Evolutionary conservation across 2,329 filamentous ascomycete species (phyloP).

Genomic region (Talaromyces sp.): DNA sequence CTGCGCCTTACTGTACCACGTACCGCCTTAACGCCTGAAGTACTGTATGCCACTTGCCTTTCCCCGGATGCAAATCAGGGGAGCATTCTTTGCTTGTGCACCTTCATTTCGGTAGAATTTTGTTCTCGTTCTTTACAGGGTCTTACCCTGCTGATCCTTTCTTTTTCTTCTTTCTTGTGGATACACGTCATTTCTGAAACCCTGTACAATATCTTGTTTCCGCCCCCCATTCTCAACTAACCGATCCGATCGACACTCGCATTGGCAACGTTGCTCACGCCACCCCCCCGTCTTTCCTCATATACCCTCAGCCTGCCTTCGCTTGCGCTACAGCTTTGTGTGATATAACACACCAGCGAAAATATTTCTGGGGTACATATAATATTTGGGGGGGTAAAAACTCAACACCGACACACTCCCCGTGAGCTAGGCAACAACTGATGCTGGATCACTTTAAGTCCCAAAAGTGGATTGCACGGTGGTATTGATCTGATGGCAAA

Average conservation of each 20-base stretch:
- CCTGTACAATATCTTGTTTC: slow-evolving; percentile 21
- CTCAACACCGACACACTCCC: neutral
- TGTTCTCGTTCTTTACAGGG: neutral
- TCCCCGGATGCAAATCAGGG: slow-evolving; percentile 5
- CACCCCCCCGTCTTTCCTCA: slow-evolving; percentile 17
- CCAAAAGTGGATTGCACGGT: slow-evolving; percentile 7
- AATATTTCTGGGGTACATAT: neutral
- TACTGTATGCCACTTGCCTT: slow-evolving; percentile 7
- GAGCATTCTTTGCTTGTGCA: neutral
- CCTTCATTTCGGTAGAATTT: neutral
- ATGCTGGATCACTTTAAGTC: slow-evolving; percentile 15
- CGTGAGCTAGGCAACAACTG: slow-evolving; percentile 13
- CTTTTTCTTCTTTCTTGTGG: neutral
- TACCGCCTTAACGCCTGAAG: neutral
- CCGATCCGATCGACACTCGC: slow-evolving; percentile 23
- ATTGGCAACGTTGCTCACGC: slow-evolving; percentile 20
- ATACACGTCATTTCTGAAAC: slow-evolving; percentile 19
- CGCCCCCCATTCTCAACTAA: slow-evolving; percentile 9
- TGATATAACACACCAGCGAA: neutral
- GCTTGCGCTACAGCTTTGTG: neutral
- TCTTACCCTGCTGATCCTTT: neutral
- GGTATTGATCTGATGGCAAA: slow-evolving; percentile 29
- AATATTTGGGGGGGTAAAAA: neutral
- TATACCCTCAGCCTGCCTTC: neutral
- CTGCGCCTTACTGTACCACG: neutral